Conservation (phyloP, 108 stramenopile genomes). For the Schizochytrium sp. region DNA sequence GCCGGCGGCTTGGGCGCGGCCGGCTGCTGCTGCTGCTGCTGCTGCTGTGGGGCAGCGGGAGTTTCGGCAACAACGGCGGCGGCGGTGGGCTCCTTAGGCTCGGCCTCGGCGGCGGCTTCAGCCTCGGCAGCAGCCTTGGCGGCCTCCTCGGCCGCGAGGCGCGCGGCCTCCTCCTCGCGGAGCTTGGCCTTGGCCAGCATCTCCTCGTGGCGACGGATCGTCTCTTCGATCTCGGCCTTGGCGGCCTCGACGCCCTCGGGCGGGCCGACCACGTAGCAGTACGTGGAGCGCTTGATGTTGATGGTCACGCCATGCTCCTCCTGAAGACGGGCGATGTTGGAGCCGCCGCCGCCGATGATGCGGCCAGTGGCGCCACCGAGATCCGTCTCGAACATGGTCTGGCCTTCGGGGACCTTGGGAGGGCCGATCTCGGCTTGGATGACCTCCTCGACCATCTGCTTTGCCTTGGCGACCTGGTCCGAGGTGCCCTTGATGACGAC, state of each 20-base stretch:
- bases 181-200: not conserved
- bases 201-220: not conserved
- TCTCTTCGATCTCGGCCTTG: not conserved
- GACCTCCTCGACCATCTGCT: not conserved
- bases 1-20: no score
- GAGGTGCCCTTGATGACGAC: conserved; percentile 4
- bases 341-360: not conserved
- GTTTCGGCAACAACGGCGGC: not conserved
- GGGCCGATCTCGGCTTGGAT: conserved; percentile 8
- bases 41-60: not conserved
- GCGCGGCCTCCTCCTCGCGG: not conserved
- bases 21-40: no score
- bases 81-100: not conserved
- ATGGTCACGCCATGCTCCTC: not conserved
- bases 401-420: not conserved
- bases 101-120: not conserved
- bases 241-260: not conserved
- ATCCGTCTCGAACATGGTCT: not conserved
- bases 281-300: not conserved
- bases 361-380: not conserved
- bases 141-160: not conserved
- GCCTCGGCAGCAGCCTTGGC: not conserved
- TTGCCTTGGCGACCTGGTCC: conserved; percentile 16
- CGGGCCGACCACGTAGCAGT: not conserved
- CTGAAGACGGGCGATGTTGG: conserved; percentile 13